Conservation (phyloP, 495 filamentous ascomycete species). For the Tuber borchii region DNA sequence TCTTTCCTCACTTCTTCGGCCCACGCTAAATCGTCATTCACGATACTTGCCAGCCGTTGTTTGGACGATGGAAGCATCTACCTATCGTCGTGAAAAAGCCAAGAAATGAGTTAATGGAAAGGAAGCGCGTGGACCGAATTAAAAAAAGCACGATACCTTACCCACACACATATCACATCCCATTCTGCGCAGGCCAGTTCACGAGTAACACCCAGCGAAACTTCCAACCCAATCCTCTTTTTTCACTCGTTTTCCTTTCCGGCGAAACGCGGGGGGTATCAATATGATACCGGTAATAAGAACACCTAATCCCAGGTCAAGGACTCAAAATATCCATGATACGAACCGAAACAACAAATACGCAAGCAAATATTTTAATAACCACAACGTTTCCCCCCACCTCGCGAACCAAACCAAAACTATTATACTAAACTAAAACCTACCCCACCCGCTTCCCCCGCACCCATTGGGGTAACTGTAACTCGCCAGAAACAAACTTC, state of each 20-base stretch:
- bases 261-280: background rate
- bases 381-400: too few species aligned
- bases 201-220: background rate
- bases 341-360: background rate
- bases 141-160: background rate
- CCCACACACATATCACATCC: background rate
- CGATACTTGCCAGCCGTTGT: conserved; percentile 4
- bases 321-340: background rate
- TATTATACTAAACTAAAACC: background rate
- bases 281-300: background rate
- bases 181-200: background rate
- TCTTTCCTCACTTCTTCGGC: background rate
- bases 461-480: background rate
- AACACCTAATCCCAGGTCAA: background rate
- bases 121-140: background rate
- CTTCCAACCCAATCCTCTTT: background rate
- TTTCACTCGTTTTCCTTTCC: background rate
- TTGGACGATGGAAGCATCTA: background rate
- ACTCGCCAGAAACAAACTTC: background rate
- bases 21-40: background rate
- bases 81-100: background rate
- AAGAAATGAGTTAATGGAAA: background rate
- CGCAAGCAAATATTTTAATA: background rate
- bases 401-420: background rate
- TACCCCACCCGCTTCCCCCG: background rate